Percentiles rank a stretch among this genome's conserved stretches.
Evolutionary conservation across 768 basidiomycete genomes (phyloP).

Genomic region (Phaffia tasmanica): DNA sequence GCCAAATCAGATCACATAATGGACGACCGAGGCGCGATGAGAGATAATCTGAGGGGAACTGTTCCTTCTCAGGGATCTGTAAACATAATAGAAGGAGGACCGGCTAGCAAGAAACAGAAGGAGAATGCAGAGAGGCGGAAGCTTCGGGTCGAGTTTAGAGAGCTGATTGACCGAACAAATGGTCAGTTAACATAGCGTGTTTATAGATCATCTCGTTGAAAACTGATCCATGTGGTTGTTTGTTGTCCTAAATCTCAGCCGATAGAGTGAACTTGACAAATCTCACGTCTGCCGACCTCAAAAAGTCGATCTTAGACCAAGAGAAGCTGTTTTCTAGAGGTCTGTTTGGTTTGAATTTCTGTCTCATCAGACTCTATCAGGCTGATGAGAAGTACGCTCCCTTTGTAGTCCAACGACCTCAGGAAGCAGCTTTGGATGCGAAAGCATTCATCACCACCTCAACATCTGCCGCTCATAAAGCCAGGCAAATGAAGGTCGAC

Average conservation of each 20-base stretch:
- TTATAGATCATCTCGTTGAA: no score
- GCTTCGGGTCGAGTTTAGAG: no score
- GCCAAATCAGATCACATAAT: no score
- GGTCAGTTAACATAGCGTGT: background rate
- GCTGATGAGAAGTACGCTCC: background rate
- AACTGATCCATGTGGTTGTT: no score
- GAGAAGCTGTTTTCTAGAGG: conserved; percentile 30
- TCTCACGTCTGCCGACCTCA: conserved; percentile 27
- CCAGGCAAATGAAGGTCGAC: conserved; percentile 81
- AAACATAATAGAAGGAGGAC: no score
- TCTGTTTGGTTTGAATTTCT: conserved; percentile 11
- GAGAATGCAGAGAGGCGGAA: no score
- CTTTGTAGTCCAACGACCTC: conserved; percentile 59
- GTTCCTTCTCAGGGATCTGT: no score
- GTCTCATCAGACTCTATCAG: background rate
- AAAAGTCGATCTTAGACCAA: conserved; percentile 21
- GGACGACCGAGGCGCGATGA: no score
- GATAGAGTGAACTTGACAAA: conserved; percentile 26
- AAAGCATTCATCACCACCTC: conserved; percentile 64
- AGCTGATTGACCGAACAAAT: no score
- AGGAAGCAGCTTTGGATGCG: conserved; percentile 85
- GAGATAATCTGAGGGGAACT: no score
- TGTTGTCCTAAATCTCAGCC: background rate
- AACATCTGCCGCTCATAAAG: conserved; percentile 69
- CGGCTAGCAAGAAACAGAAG: no score